phyloP scores from a whole-genome alignment of 2,329 filamentous ascomycete genomes.

The Chaetomium globosum region DNA sequence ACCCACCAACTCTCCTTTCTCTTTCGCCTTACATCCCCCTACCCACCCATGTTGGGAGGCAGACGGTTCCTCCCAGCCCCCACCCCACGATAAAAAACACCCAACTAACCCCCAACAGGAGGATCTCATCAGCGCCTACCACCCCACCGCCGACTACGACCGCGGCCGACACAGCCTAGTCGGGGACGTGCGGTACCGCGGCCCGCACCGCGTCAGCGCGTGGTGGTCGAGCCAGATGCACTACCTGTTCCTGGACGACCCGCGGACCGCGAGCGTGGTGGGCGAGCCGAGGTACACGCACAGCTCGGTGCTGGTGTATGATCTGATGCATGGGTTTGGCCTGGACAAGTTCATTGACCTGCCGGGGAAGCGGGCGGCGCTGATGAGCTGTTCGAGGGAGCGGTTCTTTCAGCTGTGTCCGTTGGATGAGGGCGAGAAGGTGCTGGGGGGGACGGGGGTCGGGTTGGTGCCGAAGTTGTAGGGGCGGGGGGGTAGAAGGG shows the following conservation, averaged over 20 bases:
- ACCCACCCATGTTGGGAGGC: too few relatives aligned
- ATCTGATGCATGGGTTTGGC: conserved; percentile 72
- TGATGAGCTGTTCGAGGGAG: conserved; percentile 66
- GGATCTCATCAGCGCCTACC: conserved; percentile 60
- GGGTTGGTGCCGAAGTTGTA: conserved; percentile 59
- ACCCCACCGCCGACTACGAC: conserved; percentile 58
- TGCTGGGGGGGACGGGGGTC: conserved; percentile 56
- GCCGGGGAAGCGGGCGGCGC: conserved; percentile 70
- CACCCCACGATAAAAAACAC: too few relatives aligned
- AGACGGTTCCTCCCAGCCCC: too few relatives aligned
- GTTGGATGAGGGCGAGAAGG: conserved; percentile 59
- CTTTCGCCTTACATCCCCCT: not conserved
- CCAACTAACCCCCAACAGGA: conserved; percentile 45
- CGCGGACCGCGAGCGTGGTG: conserved; percentile 58
- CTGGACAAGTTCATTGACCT: conserved; percentile 73
- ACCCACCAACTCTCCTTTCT: not conserved
- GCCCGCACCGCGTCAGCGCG: conserved; percentile 61
- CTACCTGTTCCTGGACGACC: conserved; percentile 64
- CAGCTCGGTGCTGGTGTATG: conserved; percentile 70
- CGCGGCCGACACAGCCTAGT: conserved; percentile 62
- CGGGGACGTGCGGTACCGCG: conserved; percentile 61
- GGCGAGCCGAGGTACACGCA: conserved; percentile 75
- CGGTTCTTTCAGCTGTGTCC: conserved; percentile 71
- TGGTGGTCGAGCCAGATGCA: conserved; percentile 67
- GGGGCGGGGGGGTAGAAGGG: not conserved